Conservation (phyloP, 768 basidiomycete species). For the Suillus bovinus region DNA sequence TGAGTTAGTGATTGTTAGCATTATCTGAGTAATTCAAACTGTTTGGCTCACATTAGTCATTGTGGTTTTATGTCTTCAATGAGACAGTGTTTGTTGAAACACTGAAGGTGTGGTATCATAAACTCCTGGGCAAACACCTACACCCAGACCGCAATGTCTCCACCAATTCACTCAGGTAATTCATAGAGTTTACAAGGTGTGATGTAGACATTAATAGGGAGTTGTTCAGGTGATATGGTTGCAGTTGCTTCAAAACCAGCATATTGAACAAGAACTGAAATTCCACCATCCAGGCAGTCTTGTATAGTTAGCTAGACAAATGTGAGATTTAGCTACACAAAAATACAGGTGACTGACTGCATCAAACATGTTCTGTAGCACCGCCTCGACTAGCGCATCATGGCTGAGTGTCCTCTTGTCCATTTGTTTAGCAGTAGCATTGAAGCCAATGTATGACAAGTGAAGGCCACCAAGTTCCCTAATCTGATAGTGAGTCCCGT, state of each 20-base stretch:
- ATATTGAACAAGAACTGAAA: slow-evolving; percentile 10
- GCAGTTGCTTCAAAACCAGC: not conserved
- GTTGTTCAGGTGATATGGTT: not conserved
- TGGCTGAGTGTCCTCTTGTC: too few species aligned
- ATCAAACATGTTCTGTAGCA: slow-evolving; percentile 10
- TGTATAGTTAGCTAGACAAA: slow-evolving; percentile 5
- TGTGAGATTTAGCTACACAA: too few species aligned
- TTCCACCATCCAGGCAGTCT: slow-evolving; percentile 13
- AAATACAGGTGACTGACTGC: not conserved
- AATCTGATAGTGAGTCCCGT: slow-evolving; percentile 9
- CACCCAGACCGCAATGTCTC: slow-evolving; percentile 2
- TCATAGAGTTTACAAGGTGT: slow-evolving; percentile 5
- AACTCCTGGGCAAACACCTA: slow-evolving; percentile 14
- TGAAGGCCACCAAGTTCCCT: slow-evolving; percentile 4
- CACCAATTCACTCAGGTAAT: not conserved
- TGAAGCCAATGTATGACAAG: slow-evolving; percentile 5
- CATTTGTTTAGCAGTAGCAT: not conserved
- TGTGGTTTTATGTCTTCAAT: slow-evolving; percentile 2
- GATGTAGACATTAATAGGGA: slow-evolving; percentile 13
- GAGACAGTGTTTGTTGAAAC: slow-evolving; percentile 5
- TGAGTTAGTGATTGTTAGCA: too few species aligned
- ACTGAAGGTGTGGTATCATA: slow-evolving; percentile 11
- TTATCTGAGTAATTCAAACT: too few species aligned
- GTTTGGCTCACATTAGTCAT: too few species aligned
- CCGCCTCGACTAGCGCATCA: not conserved